phyloP scores from a whole-genome alignment of 441 rosid species.

The Mallotus repandus region DNA sequence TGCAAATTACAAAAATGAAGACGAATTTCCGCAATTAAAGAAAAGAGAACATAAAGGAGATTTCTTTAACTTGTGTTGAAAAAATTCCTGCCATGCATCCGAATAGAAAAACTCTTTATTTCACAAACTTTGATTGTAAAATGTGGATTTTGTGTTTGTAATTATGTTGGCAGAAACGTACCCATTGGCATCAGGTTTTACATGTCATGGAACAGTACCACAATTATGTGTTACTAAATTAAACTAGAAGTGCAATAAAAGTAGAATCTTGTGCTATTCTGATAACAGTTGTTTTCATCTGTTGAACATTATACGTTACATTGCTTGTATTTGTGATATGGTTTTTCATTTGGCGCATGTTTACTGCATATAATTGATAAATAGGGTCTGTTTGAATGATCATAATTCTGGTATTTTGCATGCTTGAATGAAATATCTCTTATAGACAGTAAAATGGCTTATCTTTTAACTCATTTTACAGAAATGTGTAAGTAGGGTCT shows the following conservation, averaged over 20 bases:
- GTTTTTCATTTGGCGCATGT: no score
- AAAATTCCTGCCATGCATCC: background rate
- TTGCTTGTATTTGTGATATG: no score
- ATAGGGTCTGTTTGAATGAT: no score
- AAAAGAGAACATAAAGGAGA: background rate
- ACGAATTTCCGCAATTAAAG: background rate
- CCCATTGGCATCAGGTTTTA: background rate
- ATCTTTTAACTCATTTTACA: conserved; percentile 28
- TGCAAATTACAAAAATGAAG: background rate
- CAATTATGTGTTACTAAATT: background rate
- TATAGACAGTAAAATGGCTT: conserved; percentile 18
- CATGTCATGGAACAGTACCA: background rate
- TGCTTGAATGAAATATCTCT: background rate
- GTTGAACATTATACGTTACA: no score
- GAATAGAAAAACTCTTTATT: background rate
- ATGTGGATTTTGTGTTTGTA: background rate
- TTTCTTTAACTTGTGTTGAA: background rate
- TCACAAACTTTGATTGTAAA: no score
- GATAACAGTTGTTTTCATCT: no score
- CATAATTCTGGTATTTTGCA: background rate
- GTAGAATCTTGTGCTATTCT: no score
- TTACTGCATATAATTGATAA: no score
- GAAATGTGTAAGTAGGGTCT: conserved; percentile 53
- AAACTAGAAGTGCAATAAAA: no score
- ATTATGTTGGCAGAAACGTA: background rate